phyloP scores from a whole-genome alignment of 768 basidiomycete species.

The Leucocoprinus leucothites region DNA sequence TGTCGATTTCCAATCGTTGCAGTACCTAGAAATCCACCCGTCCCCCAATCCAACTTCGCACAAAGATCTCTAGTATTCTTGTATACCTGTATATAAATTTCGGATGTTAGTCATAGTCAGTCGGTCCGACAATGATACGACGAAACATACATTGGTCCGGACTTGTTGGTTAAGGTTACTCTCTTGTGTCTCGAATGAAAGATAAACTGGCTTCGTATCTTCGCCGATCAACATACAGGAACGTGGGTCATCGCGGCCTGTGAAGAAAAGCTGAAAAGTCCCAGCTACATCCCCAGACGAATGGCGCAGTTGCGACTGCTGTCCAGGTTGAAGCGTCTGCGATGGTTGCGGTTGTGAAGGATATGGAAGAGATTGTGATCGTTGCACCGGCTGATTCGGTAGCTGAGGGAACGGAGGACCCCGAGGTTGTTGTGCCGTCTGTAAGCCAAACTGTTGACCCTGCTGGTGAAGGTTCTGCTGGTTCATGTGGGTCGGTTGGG shows the following conservation, averaged over 20 bases:
- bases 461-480: background rate
- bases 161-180: slow-evolving; percentile 37
- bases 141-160: slow-evolving; percentile 45
- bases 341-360: background rate
- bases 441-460: background rate
- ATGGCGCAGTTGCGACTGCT: background rate
- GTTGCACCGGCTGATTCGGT: background rate
- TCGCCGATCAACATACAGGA: slow-evolving; percentile 67
- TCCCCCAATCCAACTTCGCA: slow-evolving; percentile 47
- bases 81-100: slow-evolving; percentile 30
- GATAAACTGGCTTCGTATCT: slow-evolving; percentile 54
- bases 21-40: slow-evolving; percentile 53
- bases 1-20: slow-evolving; percentile 52
- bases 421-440: background rate
- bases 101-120: slow-evolving; percentile 11
- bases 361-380: slow-evolving; percentile 1
- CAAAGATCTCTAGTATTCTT: slow-evolving; percentile 47
- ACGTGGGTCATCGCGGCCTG: slow-evolving; percentile 66
- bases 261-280: slow-evolving; percentile 63
- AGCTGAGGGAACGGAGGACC: background rate
- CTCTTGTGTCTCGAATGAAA: slow-evolving; percentile 62
- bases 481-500: background rate
- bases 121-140: slow-evolving; percentile 4
- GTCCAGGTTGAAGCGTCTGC: background rate
- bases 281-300: slow-evolving; percentile 23